phyloP scores from a whole-genome alignment of 2,329 filamentous ascomycete genomes.

The Fusarium heterosporum region DNA sequence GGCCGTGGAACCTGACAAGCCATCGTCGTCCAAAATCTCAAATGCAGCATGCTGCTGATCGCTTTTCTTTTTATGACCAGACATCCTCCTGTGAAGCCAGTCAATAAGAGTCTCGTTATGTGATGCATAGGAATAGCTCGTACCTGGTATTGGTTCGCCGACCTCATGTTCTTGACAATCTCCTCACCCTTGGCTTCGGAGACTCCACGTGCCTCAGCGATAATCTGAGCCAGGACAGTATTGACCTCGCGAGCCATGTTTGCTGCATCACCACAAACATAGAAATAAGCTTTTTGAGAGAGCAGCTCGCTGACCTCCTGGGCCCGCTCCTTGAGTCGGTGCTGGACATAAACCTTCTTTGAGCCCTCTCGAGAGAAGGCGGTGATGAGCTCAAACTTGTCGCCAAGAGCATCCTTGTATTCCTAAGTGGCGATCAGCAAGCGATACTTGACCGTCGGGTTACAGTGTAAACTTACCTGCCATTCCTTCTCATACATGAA shows the following conservation, averaged over 20 bases:
- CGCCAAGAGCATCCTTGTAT: slow-evolving; percentile 84
- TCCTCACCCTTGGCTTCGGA: slow-evolving; percentile 91
- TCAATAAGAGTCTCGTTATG: slow-evolving; percentile 27
- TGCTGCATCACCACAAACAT: slow-evolving; percentile 96
- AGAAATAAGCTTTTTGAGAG: slow-evolving; percentile 90
- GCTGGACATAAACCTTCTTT: slow-evolving; percentile 97
- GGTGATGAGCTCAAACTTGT: slow-evolving; percentile 89
- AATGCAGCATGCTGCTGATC: slow-evolving; percentile 27
- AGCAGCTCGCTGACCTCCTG: slow-evolving; percentile 89
- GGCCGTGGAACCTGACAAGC: slow-evolving; percentile 41
- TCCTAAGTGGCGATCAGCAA: slow-evolving; percentile 65
- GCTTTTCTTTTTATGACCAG: slow-evolving; percentile 66
- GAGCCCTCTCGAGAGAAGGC: slow-evolving; percentile 92
- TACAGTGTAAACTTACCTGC: slow-evolving; percentile 73
- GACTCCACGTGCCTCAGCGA: slow-evolving; percentile 84
- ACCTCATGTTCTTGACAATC: slow-evolving; percentile 96
- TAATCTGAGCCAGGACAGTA: slow-evolving; percentile 84
- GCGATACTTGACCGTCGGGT: no score
- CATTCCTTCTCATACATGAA: slow-evolving; percentile 94
- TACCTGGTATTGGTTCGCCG: slow-evolving; percentile 95
- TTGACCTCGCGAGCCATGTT: slow-evolving; percentile 98
- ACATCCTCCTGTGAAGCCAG: slow-evolving; percentile 70
- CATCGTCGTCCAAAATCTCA: slow-evolving; percentile 40
- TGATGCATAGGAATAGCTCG: slow-evolving; percentile 43
- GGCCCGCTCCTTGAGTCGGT: slow-evolving; percentile 85